Conservation (phyloP, 108 stramenopile genomes). For the Cyclotella cryptica region DNA sequence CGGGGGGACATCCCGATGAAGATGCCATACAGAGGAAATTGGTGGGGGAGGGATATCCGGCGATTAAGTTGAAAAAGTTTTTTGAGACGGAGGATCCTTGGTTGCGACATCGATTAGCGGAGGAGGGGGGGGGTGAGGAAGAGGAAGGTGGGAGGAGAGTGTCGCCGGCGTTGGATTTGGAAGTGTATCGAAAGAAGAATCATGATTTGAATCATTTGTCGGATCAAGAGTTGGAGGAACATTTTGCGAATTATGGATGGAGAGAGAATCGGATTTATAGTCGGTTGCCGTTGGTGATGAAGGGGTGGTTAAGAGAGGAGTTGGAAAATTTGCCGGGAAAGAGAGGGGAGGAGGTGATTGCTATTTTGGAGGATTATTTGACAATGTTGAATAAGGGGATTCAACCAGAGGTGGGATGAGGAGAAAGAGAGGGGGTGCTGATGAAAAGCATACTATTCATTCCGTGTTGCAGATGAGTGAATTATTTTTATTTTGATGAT, state of each 20-base stretch:
- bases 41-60: conserved; percentile 36
- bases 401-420: neutral
- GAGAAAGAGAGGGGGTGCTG: too few relatives aligned
- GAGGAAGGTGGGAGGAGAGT: conserved; percentile 1
- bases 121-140: neutral
- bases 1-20: conserved; percentile 43
- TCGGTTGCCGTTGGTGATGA: conserved; percentile 36
- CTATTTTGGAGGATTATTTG: conserved; percentile 51
- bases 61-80: conserved; percentile 53
- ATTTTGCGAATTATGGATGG: conserved; percentile 35
- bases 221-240: conserved; percentile 26
- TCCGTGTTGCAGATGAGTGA: too few relatives aligned
- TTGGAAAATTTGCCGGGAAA: conserved; percentile 10
- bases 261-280: conserved; percentile 44
- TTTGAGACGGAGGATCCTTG: conserved; percentile 47
- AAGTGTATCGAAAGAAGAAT: conserved; percentile 33
- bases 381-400: conserved; percentile 28
- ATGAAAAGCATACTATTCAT: too few relatives aligned
- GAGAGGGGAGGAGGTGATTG: conserved; percentile 2
- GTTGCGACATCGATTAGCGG: too few relatives aligned
- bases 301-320: conserved; percentile 45
- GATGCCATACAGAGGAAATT: conserved; percentile 35
- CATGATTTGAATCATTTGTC: conserved; percentile 44
- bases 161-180: conserved; percentile 30
- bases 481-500: too few relatives aligned